Conservation (phyloP, 2,329 filamentous ascomycete species). For the Alternaria alternata region DNA sequence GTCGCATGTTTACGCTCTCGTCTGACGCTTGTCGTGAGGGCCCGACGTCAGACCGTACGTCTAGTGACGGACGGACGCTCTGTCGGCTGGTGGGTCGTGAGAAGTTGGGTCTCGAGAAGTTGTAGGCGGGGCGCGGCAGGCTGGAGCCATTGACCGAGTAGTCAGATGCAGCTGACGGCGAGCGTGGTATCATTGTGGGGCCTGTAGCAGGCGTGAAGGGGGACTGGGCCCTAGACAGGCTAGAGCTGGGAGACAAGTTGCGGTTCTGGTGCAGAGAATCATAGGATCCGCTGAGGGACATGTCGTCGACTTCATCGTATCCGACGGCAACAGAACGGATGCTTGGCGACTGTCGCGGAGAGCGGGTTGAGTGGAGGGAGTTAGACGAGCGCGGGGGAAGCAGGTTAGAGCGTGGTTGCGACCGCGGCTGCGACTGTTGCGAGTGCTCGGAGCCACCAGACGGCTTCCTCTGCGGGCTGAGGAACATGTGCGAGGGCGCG, state of each 20-base stretch:
- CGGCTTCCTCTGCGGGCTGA: constrained; percentile 48
- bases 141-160: constrained; percentile 67
- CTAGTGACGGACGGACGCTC: constrained; percentile 61
- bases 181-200: constrained; percentile 68
- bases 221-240: constrained; percentile 66
- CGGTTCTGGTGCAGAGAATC: constrained; percentile 72
- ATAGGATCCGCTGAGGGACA: constrained; percentile 63
- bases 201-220: constrained; percentile 70
- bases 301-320: constrained; percentile 75
- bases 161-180: constrained; percentile 86
- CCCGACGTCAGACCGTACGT: constrained; percentile 47
- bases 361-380: constrained; percentile 40
- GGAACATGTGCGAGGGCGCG: constrained; percentile 45
- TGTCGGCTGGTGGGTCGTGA: constrained; percentile 85
- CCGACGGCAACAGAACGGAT: constrained; percentile 59
- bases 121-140: constrained; percentile 79
- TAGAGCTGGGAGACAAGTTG: constrained; percentile 78
- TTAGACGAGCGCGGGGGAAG: constrained; percentile 53
- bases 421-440: constrained; percentile 23
- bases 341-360: constrained; percentile 52
- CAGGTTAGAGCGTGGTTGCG: constrained; percentile 42
- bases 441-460: constrained; percentile 50
- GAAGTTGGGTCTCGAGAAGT: constrained; percentile 81
- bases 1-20: constrained; percentile 46
- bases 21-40: constrained; percentile 49